phyloP scores from a whole-genome alignment of 805 yeast genomes.

The Tetrapisispora fleetii region DNA sequence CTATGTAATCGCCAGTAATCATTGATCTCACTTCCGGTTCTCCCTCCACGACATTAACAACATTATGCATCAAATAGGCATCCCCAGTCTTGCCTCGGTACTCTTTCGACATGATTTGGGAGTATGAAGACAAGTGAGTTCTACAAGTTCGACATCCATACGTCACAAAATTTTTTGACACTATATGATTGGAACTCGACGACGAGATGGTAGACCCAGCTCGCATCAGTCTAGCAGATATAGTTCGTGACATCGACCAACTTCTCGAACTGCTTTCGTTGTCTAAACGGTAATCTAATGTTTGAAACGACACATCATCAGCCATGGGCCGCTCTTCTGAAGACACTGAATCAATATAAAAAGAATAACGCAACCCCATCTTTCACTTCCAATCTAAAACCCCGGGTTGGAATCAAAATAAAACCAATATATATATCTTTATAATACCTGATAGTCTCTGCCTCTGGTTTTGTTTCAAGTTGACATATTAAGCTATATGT shows the following conservation, averaged over 20 bases:
- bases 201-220: background rate
- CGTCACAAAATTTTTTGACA: constrained; percentile 15
- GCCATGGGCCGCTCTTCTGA: background rate
- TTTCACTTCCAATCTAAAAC: background rate
- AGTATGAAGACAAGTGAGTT: constrained; percentile 25
- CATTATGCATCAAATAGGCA: constrained; percentile 44
- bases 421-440: no score
- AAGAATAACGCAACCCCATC: constrained; percentile 24
- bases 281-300: background rate
- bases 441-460: no score
- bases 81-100: constrained; percentile 50
- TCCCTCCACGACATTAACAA: constrained; percentile 36
- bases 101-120: constrained; percentile 30
- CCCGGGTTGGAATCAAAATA: background rate
- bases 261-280: background rate
- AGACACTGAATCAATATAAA: constrained; percentile 17
- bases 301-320: background rate
- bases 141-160: constrained; percentile 27
- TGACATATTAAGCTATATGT: background rate
- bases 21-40: constrained; percentile 35
- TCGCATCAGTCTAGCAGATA: background rate
- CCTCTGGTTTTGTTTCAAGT: background rate
- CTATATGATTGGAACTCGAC: background rate
- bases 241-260: background rate
- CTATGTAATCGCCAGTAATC: constrained; percentile 52